Evolutionary conservation across 1,284 basidiomycete genomes (phyloP), one percentile per base, ranked within the genome.

Genomic region (Thecaphora thlaspeos): DNA sequence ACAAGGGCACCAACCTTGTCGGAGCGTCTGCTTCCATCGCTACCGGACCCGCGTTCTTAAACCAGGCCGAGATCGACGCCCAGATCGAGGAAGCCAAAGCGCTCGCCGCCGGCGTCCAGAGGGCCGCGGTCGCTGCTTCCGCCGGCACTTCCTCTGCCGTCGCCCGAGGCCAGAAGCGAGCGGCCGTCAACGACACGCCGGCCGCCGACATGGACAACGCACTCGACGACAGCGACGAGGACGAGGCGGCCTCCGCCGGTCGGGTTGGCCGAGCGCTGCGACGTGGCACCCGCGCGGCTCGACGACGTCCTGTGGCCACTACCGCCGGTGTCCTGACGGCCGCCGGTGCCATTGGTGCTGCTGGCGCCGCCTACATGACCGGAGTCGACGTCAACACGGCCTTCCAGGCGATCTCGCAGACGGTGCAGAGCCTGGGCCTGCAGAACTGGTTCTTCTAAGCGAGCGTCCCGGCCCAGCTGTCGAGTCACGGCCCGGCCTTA

Each of bases 61-160:
- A 66, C 24, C 57, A 61, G 32, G 65, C 63, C 22, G 70, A 76
- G 53, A 68, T 75, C 38, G 71, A 74, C 26, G 70, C 55, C 28
- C 71, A 77, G 56, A 71, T 76, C 45, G 55, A 63, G 19, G 64
- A 68, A 45, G 60, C 70, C 24, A 65, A 73, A 46, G 60, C 58
- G 5, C 67, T 76, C n/a, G 75, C 72, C 4, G 63, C 62, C 17
- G 68, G 67, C 18, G 67, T 73, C 40, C 61, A 61, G 38, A 46
- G 52, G n/a, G 37, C 60, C 3, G 36, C 43, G 4, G 40, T 34
- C 41, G 51, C 51, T 21, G 51, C 48, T 18, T n/a, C 49, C 22
- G 41, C 60, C 17, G 34, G 39, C 18, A 26, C 43, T 24, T 37
- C 24, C 23, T 18, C 41, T 3, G 3, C 43, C 9, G 38, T 46